Base-by-base conservation (phyloP, 192 early-diverging fungal species). In the Umbelopsis vinacea region DNA sequence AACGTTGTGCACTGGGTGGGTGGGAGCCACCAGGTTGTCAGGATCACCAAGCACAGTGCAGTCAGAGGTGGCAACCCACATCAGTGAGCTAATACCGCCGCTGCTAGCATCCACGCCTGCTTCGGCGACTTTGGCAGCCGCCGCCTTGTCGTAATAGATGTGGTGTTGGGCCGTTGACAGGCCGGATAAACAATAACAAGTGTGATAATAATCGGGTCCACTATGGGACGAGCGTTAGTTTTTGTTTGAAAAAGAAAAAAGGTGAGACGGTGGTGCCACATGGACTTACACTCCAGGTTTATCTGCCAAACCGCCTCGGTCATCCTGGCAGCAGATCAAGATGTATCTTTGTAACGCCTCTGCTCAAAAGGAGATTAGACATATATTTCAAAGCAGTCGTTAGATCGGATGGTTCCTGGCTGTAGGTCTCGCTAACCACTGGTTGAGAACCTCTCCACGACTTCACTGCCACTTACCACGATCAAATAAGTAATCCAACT, bases 181-280 rank as follows among this genome's bases (percentile, higher is more conserved):
- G 0, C 97, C 97, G 57, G 86, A 85, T 45, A 99, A 84, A 26
- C 89, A 88, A 75, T 99, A 99, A 71, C 95, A 96, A 43, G 96
- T 96, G 74, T 99, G 97, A 80, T 99, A 99, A 52, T 89, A 90
- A 74, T 99, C 97, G 0, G 92, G 86, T 2, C 73, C 52, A 55
- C 89, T 93, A 68, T 3, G 46, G 48, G 46, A 37, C 8, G 57
- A 10, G 48, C 48, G 48, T 50, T 8, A 50, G 46, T 0, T 63
- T 45, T 19, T 19, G 37, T n/a, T n/a, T n/a, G n/a, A n/a, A n/a
- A n/a, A n/a, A n/a, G n/a, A n/a, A 37, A n/a, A 68, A 19, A 48
- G n/a, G 24, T 21, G 26, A 67, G 21, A 55, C n/a, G 22, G 12
- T 74, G 5, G 35, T 26, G n/a, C 11, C 19, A n/a, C 0, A 37